Conservation (phyloP, 2,329 filamentous ascomycete genomes). For the Sarocladium strictum region DNA sequence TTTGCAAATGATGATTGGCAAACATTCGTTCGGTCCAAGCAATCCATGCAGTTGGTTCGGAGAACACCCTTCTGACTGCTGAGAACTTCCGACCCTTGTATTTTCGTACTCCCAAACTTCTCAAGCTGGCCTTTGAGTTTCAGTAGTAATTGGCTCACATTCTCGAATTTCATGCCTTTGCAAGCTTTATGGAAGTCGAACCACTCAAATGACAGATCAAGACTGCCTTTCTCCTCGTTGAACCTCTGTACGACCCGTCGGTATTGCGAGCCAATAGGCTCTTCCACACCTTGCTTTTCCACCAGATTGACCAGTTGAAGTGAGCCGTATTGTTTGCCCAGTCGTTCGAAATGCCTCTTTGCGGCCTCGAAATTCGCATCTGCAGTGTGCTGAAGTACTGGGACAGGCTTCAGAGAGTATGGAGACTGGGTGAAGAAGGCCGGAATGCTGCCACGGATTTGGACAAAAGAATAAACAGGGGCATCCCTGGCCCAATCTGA, state of each 20-base stretch:
- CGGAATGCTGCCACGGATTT: constrained; percentile 86
- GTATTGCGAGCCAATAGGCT: constrained; percentile 72
- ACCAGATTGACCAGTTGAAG: constrained; percentile 80
- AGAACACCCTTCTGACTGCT: constrained; percentile 65
- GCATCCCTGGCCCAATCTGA: constrained; percentile 55
- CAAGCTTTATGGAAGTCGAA: constrained; percentile 95
- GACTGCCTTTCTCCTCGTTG: constrained; percentile 41
- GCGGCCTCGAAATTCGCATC: constrained; percentile 76
- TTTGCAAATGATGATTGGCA: constrained; percentile 88
- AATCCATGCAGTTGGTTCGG: constrained; percentile 99
- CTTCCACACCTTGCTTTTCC: constrained; percentile 81
- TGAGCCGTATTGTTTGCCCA: constrained; percentile 65
- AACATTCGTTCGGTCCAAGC: constrained; percentile 91
- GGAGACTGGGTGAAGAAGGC: constrained; percentile 93
- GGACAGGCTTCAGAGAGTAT: constrained; percentile 85
- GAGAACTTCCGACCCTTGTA: constrained; percentile 35
- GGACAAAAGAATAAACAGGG: constrained; percentile 76
- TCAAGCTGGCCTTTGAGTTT: constrained; percentile 63
- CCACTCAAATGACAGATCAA: constrained; percentile 68
- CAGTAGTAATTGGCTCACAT: constrained; percentile 74
- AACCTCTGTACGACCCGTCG: constrained; percentile 60
- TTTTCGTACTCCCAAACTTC: constrained; percentile 64
- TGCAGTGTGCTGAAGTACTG: constrained; percentile 72
- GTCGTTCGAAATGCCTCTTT: constrained; percentile 67
- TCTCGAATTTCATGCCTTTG: constrained; percentile 96